Percentiles rank a stretch among this genome's conserved stretches.
Evolutionary conservation across 371 early-diverging fungal genomes (phyloP).

Genomic region (Phascolomyces articulosus): DNA sequence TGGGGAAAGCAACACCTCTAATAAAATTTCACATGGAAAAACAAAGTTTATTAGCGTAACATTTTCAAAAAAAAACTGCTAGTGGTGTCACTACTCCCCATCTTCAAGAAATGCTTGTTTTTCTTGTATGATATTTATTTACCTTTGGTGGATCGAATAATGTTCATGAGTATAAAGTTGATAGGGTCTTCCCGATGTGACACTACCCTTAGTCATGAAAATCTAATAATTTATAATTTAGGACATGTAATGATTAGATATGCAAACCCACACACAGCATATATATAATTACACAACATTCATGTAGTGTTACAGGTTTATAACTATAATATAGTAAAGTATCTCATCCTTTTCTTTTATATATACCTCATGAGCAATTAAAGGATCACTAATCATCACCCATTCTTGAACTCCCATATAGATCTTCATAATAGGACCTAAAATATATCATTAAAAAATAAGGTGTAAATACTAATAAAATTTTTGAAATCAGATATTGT

Average conservation of each 20-base stretch:
- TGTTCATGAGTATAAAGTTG: constrained; percentile 16
- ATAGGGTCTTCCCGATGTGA: constrained; percentile 20
- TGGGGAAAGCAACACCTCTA: constrained; percentile 21
- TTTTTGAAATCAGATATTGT: too few species aligned
- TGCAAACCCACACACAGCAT: too few species aligned
- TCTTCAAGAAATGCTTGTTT: too few species aligned
- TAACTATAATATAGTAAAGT: neutral
- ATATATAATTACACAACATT: too few species aligned
- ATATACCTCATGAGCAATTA: constrained; percentile 23
- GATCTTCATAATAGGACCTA: constrained; percentile 20
- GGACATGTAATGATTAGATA: neutral
- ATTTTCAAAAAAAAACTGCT: neutral
- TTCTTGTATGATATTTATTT: too few species aligned
- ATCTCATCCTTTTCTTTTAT: neutral
- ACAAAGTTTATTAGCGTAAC: neutral
- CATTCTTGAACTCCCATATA: constrained; percentile 24
- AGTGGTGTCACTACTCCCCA: too few species aligned
- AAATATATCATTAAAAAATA: neutral
- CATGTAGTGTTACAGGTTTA: neutral
- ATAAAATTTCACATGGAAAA: neutral
- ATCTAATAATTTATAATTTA: constrained; percentile 24
- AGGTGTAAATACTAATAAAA: neutral
- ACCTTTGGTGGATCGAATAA: constrained; percentile 18
- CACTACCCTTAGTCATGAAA: constrained; percentile 19
- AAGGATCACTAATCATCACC: constrained; percentile 24